These are phyloP conservation scores for Sugiyamaella pinicola DNA, from an alignment of 1,139 yeast genomes.

Conservation along the genomic window DNA sequence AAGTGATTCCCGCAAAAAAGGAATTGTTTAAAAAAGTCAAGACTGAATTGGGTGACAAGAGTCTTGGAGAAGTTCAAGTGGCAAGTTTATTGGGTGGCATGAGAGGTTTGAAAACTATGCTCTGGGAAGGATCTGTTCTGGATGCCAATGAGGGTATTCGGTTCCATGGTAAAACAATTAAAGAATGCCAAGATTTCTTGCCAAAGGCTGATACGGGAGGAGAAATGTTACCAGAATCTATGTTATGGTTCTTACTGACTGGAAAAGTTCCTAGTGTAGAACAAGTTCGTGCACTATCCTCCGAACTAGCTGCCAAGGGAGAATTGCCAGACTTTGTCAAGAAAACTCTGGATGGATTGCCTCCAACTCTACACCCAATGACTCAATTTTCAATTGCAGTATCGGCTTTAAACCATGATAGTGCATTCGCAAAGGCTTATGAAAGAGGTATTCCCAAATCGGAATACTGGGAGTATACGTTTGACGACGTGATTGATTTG, in stretches of 20 bases:
- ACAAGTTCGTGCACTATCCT: constrained; percentile 74
- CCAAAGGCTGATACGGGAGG: constrained; percentile 57
- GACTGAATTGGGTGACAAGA: constrained; percentile 40
- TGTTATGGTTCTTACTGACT: constrained; percentile 88
- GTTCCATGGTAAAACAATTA: constrained; percentile 56
- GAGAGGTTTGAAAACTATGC: constrained; percentile 55
- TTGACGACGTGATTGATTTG: constrained; percentile 85
- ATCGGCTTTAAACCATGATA: constrained; percentile 87
- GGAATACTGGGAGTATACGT: constrained; percentile 91
- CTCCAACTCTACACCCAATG: constrained; percentile 93
- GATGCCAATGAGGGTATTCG: constrained; percentile 57
- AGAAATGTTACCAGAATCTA: constrained; percentile 72
- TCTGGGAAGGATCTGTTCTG: constrained; percentile 58
- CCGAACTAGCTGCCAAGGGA: constrained; percentile 84
- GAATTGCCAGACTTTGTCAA: constrained; percentile 81
- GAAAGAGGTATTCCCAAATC: constrained; percentile 84
- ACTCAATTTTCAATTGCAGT: constrained; percentile 94
- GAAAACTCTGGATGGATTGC: constrained; percentile 79
- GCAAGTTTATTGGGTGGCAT: constrained; percentile 55
- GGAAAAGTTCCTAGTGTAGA: constrained; percentile 83
- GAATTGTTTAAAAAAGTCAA: constrained; percentile 47
- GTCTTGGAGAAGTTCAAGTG: constrained; percentile 51
- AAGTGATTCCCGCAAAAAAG: constrained; percentile 48
- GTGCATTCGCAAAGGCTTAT: constrained; percentile 87
- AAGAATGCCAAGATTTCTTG: constrained; percentile 50